A percentile compares a stretch with the other conserved stretches of the same genome.
These are phyloP conservation scores for Lactifluus subvellereus DNA, from an alignment of 768 basidiomycete genomes.

Conservation along the genomic window DNA sequence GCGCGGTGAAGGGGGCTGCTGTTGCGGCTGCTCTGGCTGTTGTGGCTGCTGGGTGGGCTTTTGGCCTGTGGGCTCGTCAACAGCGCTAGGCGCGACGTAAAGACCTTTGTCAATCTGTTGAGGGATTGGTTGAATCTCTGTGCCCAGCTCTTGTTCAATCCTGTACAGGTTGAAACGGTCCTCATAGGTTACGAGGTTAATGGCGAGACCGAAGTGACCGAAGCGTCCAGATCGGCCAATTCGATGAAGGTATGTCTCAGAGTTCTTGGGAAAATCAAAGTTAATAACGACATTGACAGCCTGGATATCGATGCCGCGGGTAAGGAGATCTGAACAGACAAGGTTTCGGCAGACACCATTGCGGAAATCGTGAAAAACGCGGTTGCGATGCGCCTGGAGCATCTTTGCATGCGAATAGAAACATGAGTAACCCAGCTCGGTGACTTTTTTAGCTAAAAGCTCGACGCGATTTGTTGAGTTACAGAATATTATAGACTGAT, in stretches of 20 bases:
- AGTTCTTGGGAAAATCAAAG: conserved; percentile 99
- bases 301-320: conserved; percentile 99
- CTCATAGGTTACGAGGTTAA: conserved; percentile 97
- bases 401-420: conserved; percentile 99
- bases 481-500: conserved; percentile 99
- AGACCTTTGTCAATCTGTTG: conserved; percentile 83
- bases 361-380: conserved; percentile 99
- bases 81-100: conserved; percentile 77
- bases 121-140: conserved; percentile 95
- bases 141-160: conserved; percentile 97
- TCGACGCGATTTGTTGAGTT: conserved; percentile 99
- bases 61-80: conserved; percentile 42
- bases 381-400: conserved; percentile 97
- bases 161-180: conserved; percentile 96
- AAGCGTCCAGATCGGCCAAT: conserved; percentile 98
- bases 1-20: conserved; percentile 23
- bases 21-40: conserved; percentile 29
- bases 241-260: conserved; percentile 97
- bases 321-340: conserved; percentile 95
- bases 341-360: conserved; percentile 98
- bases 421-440: conserved; percentile 98
- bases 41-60: conserved; percentile 33
- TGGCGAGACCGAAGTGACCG: conserved; percentile 93
- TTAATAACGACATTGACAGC: conserved; percentile 99
- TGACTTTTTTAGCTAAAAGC: conserved; percentile 98